Conservation (phyloP, 192 early-diverging fungal genomes). For the Lunasporangiospora selenospora region DNA sequence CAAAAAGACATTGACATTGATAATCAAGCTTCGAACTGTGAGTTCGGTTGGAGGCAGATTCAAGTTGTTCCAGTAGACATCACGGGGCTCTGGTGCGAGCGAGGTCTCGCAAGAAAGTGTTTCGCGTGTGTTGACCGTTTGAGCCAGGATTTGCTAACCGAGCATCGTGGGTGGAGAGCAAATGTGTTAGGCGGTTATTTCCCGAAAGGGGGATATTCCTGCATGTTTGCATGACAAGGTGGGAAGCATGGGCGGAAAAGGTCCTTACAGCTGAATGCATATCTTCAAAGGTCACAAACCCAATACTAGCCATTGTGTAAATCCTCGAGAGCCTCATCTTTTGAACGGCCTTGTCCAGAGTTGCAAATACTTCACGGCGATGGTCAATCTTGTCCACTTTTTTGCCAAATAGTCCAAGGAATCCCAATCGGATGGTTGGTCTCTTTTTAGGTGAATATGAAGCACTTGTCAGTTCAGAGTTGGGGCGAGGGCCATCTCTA, state of each 20-base stretch:
- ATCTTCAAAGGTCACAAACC: constrained; percentile 81
- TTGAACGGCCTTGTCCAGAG: constrained; percentile 59
- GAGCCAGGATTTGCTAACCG: constrained; percentile 67
- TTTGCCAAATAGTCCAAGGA: constrained; percentile 57
- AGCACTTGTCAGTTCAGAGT: background rate
- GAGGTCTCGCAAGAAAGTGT: constrained; percentile 69
- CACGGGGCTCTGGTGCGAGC: constrained; percentile 78
- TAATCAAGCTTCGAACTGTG: constrained; percentile 56
- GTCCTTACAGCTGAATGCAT: constrained; percentile 70
- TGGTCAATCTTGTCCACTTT: constrained; percentile 73
- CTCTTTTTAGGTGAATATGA: no score
- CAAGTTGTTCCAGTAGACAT: constrained; percentile 80
- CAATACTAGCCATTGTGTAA: constrained; percentile 63
- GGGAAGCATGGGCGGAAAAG: no score
- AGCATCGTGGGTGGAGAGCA: background rate
- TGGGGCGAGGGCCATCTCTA: background rate
- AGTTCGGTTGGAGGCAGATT: constrained; percentile 63
- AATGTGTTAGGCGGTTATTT: no score
- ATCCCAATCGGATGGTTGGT: constrained; percentile 54
- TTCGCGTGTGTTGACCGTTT: constrained; percentile 69
- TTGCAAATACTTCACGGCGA: constrained; percentile 61
- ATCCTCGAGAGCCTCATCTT: constrained; percentile 55
- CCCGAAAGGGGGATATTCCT: no score
- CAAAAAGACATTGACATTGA: constrained; percentile 62
- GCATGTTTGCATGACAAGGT: no score